Percentiles rank a stretch among this genome's conserved stretches.
Evolutionary conservation across 1,284 basidiomycete genomes (phyloP).

Genomic region (Apiotrichum veenhuisii): DNA sequence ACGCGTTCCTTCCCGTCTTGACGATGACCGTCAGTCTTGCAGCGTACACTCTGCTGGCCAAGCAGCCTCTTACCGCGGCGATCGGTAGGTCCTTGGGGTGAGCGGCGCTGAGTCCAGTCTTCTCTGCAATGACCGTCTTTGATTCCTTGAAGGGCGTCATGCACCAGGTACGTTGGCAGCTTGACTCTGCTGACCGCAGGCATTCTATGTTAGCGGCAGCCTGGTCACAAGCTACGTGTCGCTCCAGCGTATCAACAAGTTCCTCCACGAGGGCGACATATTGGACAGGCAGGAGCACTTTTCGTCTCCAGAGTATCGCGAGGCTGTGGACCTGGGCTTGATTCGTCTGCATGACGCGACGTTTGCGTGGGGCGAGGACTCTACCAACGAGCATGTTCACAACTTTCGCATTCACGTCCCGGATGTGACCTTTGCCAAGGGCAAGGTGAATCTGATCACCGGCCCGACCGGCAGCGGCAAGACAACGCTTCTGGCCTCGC

Average conservation of each 20-base stretch:
- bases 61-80: constrained; percentile 51
- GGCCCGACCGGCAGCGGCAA: constrained; percentile 56
- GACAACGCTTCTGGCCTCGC: constrained; percentile 50
- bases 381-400: constrained; percentile 22
- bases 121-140: constrained; percentile 47
- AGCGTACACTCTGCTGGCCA: constrained; percentile 56
- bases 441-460: constrained; percentile 60
- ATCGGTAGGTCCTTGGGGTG: constrained; percentile 14
- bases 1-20: constrained; percentile 60
- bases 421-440: constrained; percentile 58
- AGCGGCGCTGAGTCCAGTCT: constrained; percentile 18
- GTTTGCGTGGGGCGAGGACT: constrained; percentile 40
- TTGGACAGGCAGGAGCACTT: constrained; percentile 53
- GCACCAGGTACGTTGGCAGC: neutral
- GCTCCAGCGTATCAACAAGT: constrained; percentile 53
- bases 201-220: constrained; percentile 35
- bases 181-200: too few species aligned
- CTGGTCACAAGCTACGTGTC: constrained; percentile 53
- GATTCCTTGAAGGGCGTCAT: constrained; percentile 44
- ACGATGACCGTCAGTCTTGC: constrained; percentile 66
- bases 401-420: constrained; percentile 56
- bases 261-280: constrained; percentile 56
- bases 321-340: constrained; percentile 33
- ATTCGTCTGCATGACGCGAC: constrained; percentile 40
- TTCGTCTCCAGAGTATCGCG: constrained; percentile 27